Base-by-base conservation (phyloP, 2,329 filamentous ascomycete genomes). In the Monosporascus sp. region DNA sequence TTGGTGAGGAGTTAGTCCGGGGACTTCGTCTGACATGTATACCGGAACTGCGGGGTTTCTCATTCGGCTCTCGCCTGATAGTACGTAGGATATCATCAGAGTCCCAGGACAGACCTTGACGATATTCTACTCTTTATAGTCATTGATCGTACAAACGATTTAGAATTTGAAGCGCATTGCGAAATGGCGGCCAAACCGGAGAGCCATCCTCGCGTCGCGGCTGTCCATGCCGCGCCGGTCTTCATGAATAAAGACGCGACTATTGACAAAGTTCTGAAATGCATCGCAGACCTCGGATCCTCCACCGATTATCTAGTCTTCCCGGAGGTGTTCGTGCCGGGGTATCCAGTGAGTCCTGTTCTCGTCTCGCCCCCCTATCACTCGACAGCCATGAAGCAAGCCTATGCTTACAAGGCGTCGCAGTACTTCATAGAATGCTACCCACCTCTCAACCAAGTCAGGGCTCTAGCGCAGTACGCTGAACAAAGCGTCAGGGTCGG, bases 401-500 rank as follows among this genome's bases (percentile, higher is more conserved):
- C 8, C 2, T 27, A 27, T 27, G 27, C 27, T 27, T 27, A 27
- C 27, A 11, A 26, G 14, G 16, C 19, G 16, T 26, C n/a, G 4
- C 26, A 63, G 59, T 64, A 64, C 51, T 65, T 60, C 37, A 60
- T 57, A 24, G 56, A 63, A 52, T 59, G 58, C 46, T 64, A 63
- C 37, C 55, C 63, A 0, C 60, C 63, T 1, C 57, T 63, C 2
- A 46, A 48, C 2, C 60, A 64, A 48, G 57, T 56, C 24, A 20
- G 41, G 7, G 62, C 60, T 4, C 58, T 65, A 2, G 58, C 59
- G 1, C 49, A 52, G 22, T 65, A 65, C 43, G 55, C 58, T 14
- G 55, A 58, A 37, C 50, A 65, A 37, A 58, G 53, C 48, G 59
- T 65, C 35, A 57, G 59, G 9, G 56, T 60, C 38, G 47, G 52